Evolutionary conservation across 306 rosid genomes (phyloP).

Genomic region (Quercus suber): DNA sequence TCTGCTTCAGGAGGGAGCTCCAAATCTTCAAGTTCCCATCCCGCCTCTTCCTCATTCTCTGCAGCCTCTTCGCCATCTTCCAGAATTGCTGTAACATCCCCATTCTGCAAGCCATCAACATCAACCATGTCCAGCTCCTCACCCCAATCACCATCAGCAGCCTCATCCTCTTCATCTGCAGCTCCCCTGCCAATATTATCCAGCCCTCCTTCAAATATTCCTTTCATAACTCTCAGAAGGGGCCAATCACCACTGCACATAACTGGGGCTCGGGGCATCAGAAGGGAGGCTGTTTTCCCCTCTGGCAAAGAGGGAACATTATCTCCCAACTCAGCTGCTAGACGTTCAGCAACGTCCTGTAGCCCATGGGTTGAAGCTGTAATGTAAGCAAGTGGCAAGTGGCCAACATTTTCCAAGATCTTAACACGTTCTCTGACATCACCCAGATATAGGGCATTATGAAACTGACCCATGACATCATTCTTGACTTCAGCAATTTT

Average conservation of each 20-base stretch:
- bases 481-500: constrained; percentile 94
- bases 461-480: constrained; percentile 98
- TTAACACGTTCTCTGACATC: constrained; percentile 73
- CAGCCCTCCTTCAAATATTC: constrained; percentile 84
- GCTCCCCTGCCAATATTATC: constrained; percentile 41
- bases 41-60: constrained; percentile 78
- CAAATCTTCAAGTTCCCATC: constrained; percentile 92
- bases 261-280: constrained; percentile 74
- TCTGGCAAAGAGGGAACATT: constrained; percentile 68
- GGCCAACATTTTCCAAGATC: constrained; percentile 88
- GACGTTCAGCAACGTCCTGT: constrained; percentile 72
- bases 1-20: constrained; percentile 83
- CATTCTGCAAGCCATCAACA: constrained; percentile 62
- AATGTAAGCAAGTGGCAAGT: constrained; percentile 80
- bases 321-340: constrained; percentile 79
- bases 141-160: constrained; percentile 72
- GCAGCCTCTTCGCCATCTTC: constrained; percentile 63
- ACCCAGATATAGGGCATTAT: constrained; percentile 86
- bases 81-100: constrained; percentile 53
- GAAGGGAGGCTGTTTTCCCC: constrained; percentile 68
- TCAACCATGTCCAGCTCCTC: constrained; percentile 79
- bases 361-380: constrained; percentile 83
- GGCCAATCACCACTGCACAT: constrained; percentile 92
- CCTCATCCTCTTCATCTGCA: constrained; percentile 70
- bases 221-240: constrained; percentile 78